phyloP scores from a whole-genome alignment of 2,329 filamentous ascomycete genomes.

The Ustulina deusta region DNA sequence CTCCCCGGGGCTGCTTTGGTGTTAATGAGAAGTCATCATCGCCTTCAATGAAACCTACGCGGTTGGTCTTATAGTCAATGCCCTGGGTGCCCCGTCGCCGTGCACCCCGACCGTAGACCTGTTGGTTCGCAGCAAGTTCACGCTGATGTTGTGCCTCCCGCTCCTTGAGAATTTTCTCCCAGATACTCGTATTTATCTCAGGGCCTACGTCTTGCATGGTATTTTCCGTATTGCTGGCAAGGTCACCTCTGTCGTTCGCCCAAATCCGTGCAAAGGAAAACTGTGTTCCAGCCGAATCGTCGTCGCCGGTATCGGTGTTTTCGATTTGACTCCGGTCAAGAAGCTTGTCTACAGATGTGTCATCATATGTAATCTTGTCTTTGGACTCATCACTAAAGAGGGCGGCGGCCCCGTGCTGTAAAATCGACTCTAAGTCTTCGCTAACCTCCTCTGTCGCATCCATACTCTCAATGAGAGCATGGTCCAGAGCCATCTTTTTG shows the following conservation, averaged over 20 bases:
- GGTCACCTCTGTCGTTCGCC: constrained; percentile 80
- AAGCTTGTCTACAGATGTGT: constrained; percentile 84
- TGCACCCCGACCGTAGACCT: constrained; percentile 87
- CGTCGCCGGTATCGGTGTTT: constrained; percentile 72
- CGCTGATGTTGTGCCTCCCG: constrained; percentile 82
- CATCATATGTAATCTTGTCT: constrained; percentile 83
- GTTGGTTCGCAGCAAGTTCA: constrained; percentile 74
- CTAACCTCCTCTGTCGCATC: constrained; percentile 83
- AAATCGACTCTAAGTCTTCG: constrained; percentile 85
- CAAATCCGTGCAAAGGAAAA: constrained; percentile 94
- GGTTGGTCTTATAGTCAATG: constrained; percentile 62
- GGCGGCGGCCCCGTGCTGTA: constrained; percentile 87
- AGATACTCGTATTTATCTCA: constrained; percentile 74
- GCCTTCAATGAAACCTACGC: constrained; percentile 49
- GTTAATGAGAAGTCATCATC: constrained; percentile 44
- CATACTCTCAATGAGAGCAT: constrained; percentile 93
- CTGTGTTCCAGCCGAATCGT: constrained; percentile 77
- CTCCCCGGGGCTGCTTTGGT: constrained; percentile 41
- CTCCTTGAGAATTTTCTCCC: constrained; percentile 90
- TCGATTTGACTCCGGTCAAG: constrained; percentile 89
- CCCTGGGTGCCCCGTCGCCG: constrained; percentile 68
- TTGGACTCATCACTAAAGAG: constrained; percentile 82
- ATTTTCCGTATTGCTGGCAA: constrained; percentile 73
- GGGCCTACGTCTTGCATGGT: constrained; percentile 64
- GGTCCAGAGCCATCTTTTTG: constrained; percentile 95